A percentile compares a stretch with the other conserved stretches of the same genome.
These are phyloP conservation scores for Boletus vermiculosoides DNA, from an alignment of 768 basidiomycete species.

Conservation along the genomic window DNA sequence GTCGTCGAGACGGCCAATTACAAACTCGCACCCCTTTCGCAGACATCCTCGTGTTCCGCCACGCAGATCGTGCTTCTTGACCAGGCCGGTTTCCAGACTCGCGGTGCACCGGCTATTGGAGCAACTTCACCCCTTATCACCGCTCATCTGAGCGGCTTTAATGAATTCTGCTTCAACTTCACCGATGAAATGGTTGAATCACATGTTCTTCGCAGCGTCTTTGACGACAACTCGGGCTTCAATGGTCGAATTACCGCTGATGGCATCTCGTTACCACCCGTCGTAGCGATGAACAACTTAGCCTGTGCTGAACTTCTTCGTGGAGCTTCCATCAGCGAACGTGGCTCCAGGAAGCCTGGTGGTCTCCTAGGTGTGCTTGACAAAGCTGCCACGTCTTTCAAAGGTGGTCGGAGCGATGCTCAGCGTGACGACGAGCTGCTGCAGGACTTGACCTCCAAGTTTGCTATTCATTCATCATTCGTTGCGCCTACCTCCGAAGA, in stretches of 20 bases:
- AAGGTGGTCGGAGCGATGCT: conserved; percentile 49
- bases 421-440: conserved; percentile 50
- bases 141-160: conserved; percentile 55
- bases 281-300: conserved; percentile 53
- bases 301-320: conserved; percentile 59
- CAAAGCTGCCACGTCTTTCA: conserved; percentile 49
- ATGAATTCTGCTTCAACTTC: conserved; percentile 63
- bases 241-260: conserved; percentile 49
- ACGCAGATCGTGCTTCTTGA: conserved; percentile 56
- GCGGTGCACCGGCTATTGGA: conserved; percentile 41
- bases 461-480: conserved; percentile 53
- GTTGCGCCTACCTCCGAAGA: conserved; percentile 33
- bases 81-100: conserved; percentile 56
- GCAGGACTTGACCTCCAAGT: conserved; percentile 47
- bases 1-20: conserved; percentile 65
- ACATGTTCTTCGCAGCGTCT: conserved; percentile 49
- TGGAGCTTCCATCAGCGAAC: conserved; percentile 47
- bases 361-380: conserved; percentile 56
- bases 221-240: conserved; percentile 48
- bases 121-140: conserved; percentile 51
- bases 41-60: conserved; percentile 38
- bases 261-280: conserved; percentile 48
- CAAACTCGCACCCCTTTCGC: conserved; percentile 46
- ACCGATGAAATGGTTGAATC: conserved; percentile 59
- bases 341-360: conserved; percentile 50